Evolutionary conservation across 2,329 filamentous ascomycete genomes (phyloP), one percentile per base, ranked within the genome.

Genomic region (Aureobasidium sp.): DNA sequence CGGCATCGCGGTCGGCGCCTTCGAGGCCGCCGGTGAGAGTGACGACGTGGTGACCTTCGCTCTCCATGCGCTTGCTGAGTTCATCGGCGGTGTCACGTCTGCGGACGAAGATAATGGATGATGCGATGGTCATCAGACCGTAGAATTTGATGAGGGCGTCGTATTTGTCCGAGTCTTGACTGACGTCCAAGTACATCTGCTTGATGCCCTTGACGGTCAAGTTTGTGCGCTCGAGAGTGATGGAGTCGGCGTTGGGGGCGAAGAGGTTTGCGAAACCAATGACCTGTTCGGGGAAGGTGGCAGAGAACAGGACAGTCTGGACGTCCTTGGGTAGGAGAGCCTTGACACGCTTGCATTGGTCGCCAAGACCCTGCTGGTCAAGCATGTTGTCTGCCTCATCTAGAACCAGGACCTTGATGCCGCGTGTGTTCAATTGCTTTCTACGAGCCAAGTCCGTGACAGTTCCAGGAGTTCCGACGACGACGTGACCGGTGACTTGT

Each of bases 301-400:
- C 93, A 2, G 93, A 98, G 72, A 98, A 98, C 1, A 98, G 80
- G 4, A 97, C 85, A 34, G 91, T 84, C 70, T 98, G 93, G n/a
- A 88, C 79, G 10, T 74, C 74, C 57, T 77, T 79, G 1, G 87
- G 88, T 1, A 96, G 76, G 66, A 88, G 76, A 11, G 86, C 71
- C 75, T 94, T 95, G 62, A 96, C 88, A 60, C 90, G 84, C 62
- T 90, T 80, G 70, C 91, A 97, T 72, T 98, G 93, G 55, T 97
- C 93, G 49, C 93, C 93, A 53, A 98, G 77, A 48, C 93, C 91
- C 71, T 95, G 89, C 70, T 91, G 86, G 66, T 97, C 93, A 56
- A 98, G 75, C 93, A 98, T 98, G 73, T 96, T 97, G 73, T 98
- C 93, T 54, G 93, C 93, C 74, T 98, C 93, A 64, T 98, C 93